Evolutionary conservation across 192 early-diverging fungal genomes (phyloP), one percentile per base, ranked within the genome.

Genomic region (Podila epigama): DNA sequence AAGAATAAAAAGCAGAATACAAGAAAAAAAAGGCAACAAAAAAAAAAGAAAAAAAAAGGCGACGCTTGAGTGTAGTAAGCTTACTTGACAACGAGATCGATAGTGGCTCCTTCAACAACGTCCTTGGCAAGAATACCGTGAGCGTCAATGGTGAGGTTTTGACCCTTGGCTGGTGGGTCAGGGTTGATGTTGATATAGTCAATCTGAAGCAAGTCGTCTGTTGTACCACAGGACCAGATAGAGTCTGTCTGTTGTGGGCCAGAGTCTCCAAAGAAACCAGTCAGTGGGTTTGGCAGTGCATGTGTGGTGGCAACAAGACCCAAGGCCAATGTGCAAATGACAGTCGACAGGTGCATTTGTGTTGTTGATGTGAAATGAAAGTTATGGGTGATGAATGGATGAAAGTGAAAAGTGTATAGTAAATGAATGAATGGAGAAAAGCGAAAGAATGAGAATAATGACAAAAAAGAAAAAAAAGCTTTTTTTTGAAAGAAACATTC

Each of bases 81-180:
- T 67, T 75, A 68, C 65, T 88, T 88, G 50, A 86, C 85, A 15
- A 66, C 42, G n/a, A 88, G 11, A 28, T 79, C 53, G 50, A 85
- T 70, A 15, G 34, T 63, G 12, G 85, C 77, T 31, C 87, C 87
- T 1, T 86, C 27, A 6, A 51, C 71, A 27, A 88, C 84, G 5
- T 25, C 35, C 44, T 80, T 70, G 0, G 57, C 63, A 18, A 88
- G 71, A n/a, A 29, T 57, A 12, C 85, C 87, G 32, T 63, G 69
- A 20, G 80, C 82, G 16, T 86, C 79, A 37, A 88, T 81, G 5
- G 51, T 44, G 2, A 88, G 67, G 22, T 53, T 42, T 53, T 84
- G 20, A 7, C 87, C 87, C 52, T 80, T 85, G 1, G 68, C 66
- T 7, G 87, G 87, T 3, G 85, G 83, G 39, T 88, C 83, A 18